A percentile compares a stretch with the other conserved stretches of the same genome.
Conservation (phyloP, 805 yeast genomes). For the Suhomyces pyralidae region DNA sequence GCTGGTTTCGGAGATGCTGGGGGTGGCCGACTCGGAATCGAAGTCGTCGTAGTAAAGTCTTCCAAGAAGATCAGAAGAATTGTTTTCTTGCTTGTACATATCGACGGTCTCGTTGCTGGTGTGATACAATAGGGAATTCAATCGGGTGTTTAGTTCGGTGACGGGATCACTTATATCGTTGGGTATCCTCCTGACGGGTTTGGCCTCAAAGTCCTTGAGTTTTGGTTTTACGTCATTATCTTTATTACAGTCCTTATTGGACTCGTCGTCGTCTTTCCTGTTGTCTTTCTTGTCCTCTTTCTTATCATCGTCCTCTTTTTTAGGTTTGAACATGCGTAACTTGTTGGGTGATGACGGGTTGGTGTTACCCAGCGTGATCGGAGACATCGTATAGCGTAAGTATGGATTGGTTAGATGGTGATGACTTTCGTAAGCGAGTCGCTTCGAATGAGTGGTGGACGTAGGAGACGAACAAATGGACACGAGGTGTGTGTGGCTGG, state of each 20-base stretch:
- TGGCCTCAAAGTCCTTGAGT: background rate
- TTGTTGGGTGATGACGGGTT: background rate
- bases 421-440: background rate
- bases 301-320: background rate
- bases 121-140: slow-evolving; percentile 39
- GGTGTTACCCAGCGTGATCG: background rate
- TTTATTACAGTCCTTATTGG: background rate
- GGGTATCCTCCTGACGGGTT: background rate
- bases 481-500: too few species aligned
- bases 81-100: slow-evolving; percentile 35
- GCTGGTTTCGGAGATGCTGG: slow-evolving; percentile 14
- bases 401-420: background rate
- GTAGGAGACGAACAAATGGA: too few species aligned
- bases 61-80: slow-evolving; percentile 39
- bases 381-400: background rate
- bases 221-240: background rate
- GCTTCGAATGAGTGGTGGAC: too few species aligned
- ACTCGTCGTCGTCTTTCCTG: background rate
- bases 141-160: slow-evolving; percentile 35
- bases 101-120: slow-evolving; percentile 38
- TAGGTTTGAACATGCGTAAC: background rate
- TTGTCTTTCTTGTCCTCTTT: background rate
- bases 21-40: slow-evolving; percentile 29
- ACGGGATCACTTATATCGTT: slow-evolving; percentile 10
- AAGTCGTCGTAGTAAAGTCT: slow-evolving; percentile 43